Evolutionary conservation across 2,329 filamentous ascomycete species (phyloP).

Genomic region (Chrysoporthe puriensis): DNA sequence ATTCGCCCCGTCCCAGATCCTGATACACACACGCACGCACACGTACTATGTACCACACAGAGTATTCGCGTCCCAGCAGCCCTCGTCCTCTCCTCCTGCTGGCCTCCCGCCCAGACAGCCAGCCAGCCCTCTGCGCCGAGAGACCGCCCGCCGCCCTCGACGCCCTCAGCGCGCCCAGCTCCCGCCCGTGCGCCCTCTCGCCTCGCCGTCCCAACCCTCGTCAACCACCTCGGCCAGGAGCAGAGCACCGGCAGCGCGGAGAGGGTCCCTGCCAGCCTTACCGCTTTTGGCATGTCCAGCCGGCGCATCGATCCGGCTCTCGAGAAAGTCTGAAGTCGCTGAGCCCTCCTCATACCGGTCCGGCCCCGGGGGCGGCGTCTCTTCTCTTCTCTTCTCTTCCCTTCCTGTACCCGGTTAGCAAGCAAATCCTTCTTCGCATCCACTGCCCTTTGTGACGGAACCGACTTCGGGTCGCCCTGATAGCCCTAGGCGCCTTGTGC

Average conservation of each 20-base stretch:
- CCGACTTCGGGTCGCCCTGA: conserved; percentile 20
- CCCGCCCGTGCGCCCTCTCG: background rate
- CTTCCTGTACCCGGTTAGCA: conserved; percentile 9
- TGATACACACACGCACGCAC: background rate
- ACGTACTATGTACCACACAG: too few relatives aligned
- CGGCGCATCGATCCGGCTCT: conserved; percentile 14
- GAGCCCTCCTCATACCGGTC: conserved; percentile 6
- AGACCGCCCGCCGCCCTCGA: too few relatives aligned
- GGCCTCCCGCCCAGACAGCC: too few relatives aligned
- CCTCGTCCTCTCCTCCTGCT: background rate
- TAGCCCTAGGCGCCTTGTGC: background rate
- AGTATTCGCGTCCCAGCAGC: background rate
- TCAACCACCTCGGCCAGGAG: conserved; percentile 8
- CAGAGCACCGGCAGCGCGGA: conserved; percentile 1
- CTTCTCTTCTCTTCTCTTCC: background rate
- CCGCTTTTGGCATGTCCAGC: conserved; percentile 27
- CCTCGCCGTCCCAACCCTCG: background rate
- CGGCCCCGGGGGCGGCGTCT: conserved; percentile 10
- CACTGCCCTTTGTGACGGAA: conserved; percentile 1
- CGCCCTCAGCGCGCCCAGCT: too few relatives aligned
- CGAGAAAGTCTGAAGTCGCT: background rate
- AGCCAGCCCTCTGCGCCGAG: too few relatives aligned
- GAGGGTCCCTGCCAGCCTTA: conserved; percentile 14
- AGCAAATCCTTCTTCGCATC: conserved; percentile 6
- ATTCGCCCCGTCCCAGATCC: background rate